Base-by-base conservation (phyloP, 306 rosid species). In the Lathyrus sativus region DNA sequence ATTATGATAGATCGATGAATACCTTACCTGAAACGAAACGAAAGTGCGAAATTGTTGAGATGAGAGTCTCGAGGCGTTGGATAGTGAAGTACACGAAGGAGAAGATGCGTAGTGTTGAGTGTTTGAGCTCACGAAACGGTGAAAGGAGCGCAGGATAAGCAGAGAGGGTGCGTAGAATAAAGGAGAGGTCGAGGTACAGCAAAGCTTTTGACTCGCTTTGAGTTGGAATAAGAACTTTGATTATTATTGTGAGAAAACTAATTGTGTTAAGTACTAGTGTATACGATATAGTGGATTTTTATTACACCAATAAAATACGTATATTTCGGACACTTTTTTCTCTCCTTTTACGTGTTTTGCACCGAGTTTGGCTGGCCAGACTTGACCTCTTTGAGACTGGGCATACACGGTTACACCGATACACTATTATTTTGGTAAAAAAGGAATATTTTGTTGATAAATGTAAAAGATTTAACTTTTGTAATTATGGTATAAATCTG, bases 121-220 rank as follows among this genome's bases (percentile, higher is more conserved):
- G 76, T 78, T 87, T 74, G 64, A 50, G 78, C 61, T 19, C 33
- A 14, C 48, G 65, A 68, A 80, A 56, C 3, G 57, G 45, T 0
- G 10, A 24, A 9, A 9, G 65, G 45, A 29, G 89, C 75, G 89
- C 71, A 80, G 77, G 81, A 71, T 78, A 82, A 49, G 80, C 62
- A 53, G 84, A 12, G 53, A 42, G 50, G 58, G 82, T 74, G 90
- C 90, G 88, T 29, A 83, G 80, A 83, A 68, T 74, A 72, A 71
- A 61, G 75, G 46, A 12, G 48, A 37, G 62, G 75, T 8, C 1
- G 66, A 65, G 8, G 54, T 14, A 48, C 54, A 18, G 35, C 18
- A 46, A 46, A 48, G 68, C 53, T 64, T 62, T 71, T 67, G 79
- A 74, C 72, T 73, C 42, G 68, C 62, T 82, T 74, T 74, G 83